Conservation (phyloP, 495 filamentous ascomycete species). For the Aspergillus nanangensis region DNA sequence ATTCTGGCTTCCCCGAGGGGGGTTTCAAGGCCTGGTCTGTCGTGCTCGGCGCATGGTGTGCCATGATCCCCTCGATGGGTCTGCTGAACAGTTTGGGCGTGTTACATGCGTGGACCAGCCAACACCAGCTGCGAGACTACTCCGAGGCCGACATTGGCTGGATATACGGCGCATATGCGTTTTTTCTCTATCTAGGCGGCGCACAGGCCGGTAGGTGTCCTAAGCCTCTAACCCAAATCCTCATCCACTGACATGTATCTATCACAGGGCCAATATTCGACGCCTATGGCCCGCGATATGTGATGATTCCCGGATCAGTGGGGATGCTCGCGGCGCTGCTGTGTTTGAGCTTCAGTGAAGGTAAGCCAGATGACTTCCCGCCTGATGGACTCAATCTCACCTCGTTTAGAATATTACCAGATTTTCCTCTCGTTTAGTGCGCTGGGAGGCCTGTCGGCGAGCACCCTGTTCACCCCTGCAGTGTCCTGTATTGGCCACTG, state of each 20-base stretch:
- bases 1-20: conserved; percentile 65
- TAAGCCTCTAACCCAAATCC: neutral
- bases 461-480: conserved; percentile 60
- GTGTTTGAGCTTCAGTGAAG: conserved; percentile 48
- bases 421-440: conserved; percentile 37
- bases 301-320: conserved; percentile 24
- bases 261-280: conserved; percentile 27
- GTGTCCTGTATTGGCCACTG: conserved; percentile 58
- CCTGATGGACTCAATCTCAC: conserved; percentile 45
- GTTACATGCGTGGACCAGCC: conserved; percentile 54
- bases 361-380: conserved; percentile 4
- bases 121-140: conserved; percentile 50
- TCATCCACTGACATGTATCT: neutral
- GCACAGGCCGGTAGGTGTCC: conserved; percentile 27
- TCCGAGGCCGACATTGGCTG: conserved; percentile 60
- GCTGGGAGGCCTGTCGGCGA: conserved; percentile 29
- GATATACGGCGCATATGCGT: conserved; percentile 67
- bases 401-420: conserved; percentile 36
- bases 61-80: conserved; percentile 58
- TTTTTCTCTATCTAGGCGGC: conserved; percentile 50
- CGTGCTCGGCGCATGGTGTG: conserved; percentile 60
- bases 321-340: conserved; percentile 23
- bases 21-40: conserved; percentile 62
- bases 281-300: conserved; percentile 20
- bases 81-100: conserved; percentile 66